phyloP scores from a whole-genome alignment of 2,329 filamentous ascomycete genomes.

The Neophaeococcomyces aloes region DNA sequence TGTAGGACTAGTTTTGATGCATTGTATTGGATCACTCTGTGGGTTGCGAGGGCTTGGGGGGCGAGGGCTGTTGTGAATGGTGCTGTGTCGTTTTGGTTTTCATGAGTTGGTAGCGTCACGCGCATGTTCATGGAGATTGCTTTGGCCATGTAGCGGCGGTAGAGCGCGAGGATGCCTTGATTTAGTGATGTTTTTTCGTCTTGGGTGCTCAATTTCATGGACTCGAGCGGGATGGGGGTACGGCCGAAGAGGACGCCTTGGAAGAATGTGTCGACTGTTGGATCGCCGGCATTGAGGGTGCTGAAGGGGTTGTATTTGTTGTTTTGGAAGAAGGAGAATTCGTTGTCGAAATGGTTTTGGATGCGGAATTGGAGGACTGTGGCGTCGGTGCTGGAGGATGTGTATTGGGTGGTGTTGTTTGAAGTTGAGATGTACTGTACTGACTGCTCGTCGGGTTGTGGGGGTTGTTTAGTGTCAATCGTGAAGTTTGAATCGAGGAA shows the following conservation, averaged over 20 bases:
- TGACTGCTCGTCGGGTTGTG: constrained; percentile 8
- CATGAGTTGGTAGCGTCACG: neutral
- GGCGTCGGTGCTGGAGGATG: no score
- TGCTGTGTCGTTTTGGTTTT: neutral
- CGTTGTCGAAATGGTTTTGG: constrained; percentile 11
- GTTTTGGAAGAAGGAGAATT: constrained; percentile 16
- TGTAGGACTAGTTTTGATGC: constrained; percentile 14
- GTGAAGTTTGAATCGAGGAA: constrained; percentile 3
- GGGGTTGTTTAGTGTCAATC: constrained; percentile 4
- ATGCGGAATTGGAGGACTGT: constrained; percentile 13
- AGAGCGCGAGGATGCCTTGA: constrained; percentile 11
- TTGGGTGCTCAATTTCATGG: neutral
- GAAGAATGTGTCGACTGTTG: constrained; percentile 15
- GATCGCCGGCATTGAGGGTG: neutral
- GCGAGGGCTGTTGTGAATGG: neutral
- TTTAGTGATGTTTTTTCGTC: neutral
- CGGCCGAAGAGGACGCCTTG: constrained; percentile 17
- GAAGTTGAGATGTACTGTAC: neutral
- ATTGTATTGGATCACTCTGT: constrained; percentile 10
- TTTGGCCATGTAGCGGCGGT: constrained; percentile 21
- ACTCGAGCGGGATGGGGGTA: neutral
- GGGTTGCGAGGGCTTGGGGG: neutral
- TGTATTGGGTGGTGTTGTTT: neutral
- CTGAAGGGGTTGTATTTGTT: constrained; percentile 1
- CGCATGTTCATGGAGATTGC: constrained; percentile 18